These are phyloP conservation scores for Cystofilobasidium capitatum DNA, from an alignment of 768 basidiomycete species.

Conservation along the genomic window DNA sequence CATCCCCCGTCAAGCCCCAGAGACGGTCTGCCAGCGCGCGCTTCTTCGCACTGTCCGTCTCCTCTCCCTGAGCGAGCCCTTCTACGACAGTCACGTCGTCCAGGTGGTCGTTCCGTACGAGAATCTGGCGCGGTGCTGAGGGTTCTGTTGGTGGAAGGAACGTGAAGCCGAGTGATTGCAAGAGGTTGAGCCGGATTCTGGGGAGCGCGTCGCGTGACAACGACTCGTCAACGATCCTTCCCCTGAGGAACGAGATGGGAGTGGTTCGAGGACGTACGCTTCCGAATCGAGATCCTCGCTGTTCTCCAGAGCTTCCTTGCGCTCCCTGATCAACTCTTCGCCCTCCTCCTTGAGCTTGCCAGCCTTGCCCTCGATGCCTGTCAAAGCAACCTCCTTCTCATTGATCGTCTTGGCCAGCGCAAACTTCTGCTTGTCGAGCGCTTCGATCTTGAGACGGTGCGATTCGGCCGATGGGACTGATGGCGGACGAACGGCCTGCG, in stretches of 20 bases:
- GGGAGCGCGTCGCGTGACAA: background rate
- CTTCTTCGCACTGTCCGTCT: background rate
- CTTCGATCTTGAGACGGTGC: background rate
- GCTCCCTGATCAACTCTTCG: background rate
- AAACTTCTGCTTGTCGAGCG: constrained; percentile 3
- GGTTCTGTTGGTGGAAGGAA: background rate
- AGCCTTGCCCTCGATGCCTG: constrained; percentile 1
- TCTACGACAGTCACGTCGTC: background rate
- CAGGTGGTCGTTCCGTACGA: background rate
- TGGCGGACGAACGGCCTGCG: background rate
- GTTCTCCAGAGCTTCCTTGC: constrained; percentile 1
- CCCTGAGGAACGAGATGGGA: background rate
- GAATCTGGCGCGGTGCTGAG: background rate
- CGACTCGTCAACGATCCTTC: background rate
- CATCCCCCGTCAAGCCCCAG: background rate
- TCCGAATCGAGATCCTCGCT: constrained; percentile 6
- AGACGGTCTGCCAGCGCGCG: background rate
- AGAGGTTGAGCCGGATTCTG: constrained; percentile 9
- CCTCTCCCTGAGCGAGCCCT: background rate
- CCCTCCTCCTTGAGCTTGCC: constrained; percentile 1
- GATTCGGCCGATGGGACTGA: constrained; percentile 10
- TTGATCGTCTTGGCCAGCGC: constrained; percentile 6
- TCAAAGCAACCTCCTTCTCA: constrained; percentile 4
- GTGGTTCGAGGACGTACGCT: background rate
- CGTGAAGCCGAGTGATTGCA: constrained; percentile 4